Evolutionary conservation across 345 rosid species (phyloP).

Genomic region (Eucalyptus brandiana): DNA sequence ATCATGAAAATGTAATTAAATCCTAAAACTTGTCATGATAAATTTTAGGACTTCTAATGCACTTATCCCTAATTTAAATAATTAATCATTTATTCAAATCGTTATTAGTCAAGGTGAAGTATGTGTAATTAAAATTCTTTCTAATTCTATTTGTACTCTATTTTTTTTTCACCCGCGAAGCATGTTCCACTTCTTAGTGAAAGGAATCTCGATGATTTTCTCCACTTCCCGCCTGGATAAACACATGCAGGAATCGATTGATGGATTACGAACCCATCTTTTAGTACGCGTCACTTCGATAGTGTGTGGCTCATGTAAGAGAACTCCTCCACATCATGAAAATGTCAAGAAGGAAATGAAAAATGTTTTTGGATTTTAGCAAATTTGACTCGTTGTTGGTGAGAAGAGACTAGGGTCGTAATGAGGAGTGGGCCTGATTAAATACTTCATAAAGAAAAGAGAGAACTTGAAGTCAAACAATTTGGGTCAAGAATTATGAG

Average conservation of each 20-base stretch:
- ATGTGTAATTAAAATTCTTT: too few relatives aligned
- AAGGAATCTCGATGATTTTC: neutral
- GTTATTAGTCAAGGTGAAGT: too few relatives aligned
- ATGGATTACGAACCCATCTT: neutral
- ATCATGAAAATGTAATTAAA: too few relatives aligned
- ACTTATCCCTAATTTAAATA: too few relatives aligned
- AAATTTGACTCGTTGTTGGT: neutral
- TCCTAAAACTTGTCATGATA: too few relatives aligned
- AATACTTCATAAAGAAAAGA: too few relatives aligned
- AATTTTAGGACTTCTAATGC: too few relatives aligned
- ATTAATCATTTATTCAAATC: neutral
- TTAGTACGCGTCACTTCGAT: neutral
- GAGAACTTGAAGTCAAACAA: too few relatives aligned
- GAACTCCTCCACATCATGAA: neutral
- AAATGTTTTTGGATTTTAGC: rapidly evolving
- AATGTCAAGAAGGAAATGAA: neutral
- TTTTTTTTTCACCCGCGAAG: neutral
- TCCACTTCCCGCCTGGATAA: neutral
- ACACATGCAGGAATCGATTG: neutral
- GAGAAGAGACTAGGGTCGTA: neutral
- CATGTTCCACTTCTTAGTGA: neutral
- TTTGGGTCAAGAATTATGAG: too few relatives aligned
- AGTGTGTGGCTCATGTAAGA: neutral
- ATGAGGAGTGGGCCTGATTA: too few relatives aligned
- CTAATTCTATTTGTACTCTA: too few relatives aligned